Base-by-base conservation (phyloP, 2,329 filamentous ascomycete genomes). In the Fusarium penzigii region DNA sequence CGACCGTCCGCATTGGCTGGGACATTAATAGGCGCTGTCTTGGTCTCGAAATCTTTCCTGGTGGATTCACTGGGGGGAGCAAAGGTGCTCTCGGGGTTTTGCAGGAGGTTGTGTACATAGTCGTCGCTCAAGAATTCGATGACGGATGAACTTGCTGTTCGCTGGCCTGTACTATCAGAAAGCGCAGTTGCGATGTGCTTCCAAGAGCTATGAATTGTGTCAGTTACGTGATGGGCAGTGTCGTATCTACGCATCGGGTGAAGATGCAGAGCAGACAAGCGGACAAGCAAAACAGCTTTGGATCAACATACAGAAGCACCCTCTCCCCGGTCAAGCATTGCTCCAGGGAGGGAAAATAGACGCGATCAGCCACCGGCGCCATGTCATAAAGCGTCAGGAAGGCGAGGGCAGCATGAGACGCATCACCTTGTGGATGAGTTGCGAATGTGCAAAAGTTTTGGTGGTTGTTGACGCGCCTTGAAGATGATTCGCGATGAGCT, bases 1-100 rank as follows among this genome's bases (percentile, higher is more conserved):
- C 83, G 82, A 39, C 83, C 81, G 63, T 83, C 84, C 12, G 83
- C 76, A 6, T 83, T 83, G 16, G 88, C 85, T 2, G 90, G 84
- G 44, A 92, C 84, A 68, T 96, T 88, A 55, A 97, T 95, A 6
- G 92, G 89, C 17, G 92, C 89, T 1, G 90, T 96, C 71, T 87
- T 92, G 17, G 89, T 89, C 55, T 95, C 89, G 67, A 95, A 95
- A 16, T 83, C 81, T 59, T 82, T 79, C 70, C 86, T 89, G 29
- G 88, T 82, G 63, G 84, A 78, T 46, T 83, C 68, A 58, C 81
- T 86, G 77, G 57, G 79, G 65, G 81, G 71, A 52, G 82, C 75
- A 70, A 93, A 96, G 40, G 87, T 84, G 57, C 79, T 80, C 65
- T 86, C 79, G 25, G 90, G 88, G 49, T 83, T 80, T 60, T 82